Base-by-base conservation (phyloP, 2,329 filamentous ascomycete species). In the Apiospora hydei region DNA sequence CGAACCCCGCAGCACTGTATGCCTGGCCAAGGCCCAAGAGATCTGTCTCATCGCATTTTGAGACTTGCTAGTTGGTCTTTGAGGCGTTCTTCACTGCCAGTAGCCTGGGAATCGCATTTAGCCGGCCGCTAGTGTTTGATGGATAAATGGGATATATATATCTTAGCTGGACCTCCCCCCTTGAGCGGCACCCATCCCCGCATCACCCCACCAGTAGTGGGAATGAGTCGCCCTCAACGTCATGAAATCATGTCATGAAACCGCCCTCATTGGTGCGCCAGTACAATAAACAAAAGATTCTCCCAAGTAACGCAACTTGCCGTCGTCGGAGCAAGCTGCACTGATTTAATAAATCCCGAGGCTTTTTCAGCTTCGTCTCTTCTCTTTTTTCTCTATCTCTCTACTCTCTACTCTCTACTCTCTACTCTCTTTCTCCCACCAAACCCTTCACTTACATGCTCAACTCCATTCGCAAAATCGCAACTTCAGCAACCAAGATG, bases 191-290 rank as follows among this genome's bases (percentile, higher is more conserved):
- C 57, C 57, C 38, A 49, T n/a, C 57, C 57, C 57, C 57, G 57
- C 57, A 64, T n/a, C 38, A 64, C 57, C 57, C 57, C 57, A 64
- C 57, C 57, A 64, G 57, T 14, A 41, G 57, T 13, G 57, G 57
- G 57, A 64, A 41, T 64, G 57, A 64, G 57, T 64, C 57, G 57
- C 34, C 34, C 34, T 3, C 57, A 64, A 64, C 57, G 57, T 64
- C 57, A 64, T 64, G 57, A 10, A 51, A 51, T 51, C 49, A 14
- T 51, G 49, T 51, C 49, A 51, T 51, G 49, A 26, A 51, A 13
- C 34, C 3, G 11, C 16, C 34, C 26, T 18, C 26, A 34, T 57
- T 57, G 51, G 57, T 34, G 53, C 57, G 30, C 30, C 57, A 41
- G 57, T 41, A 41, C 26, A n/a, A 64, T 41, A 41, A n/a, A 64